Evolutionary conservation across 164 flowering plant species (phyloP).

Genomic region (Dillenia turbinata): DNA sequence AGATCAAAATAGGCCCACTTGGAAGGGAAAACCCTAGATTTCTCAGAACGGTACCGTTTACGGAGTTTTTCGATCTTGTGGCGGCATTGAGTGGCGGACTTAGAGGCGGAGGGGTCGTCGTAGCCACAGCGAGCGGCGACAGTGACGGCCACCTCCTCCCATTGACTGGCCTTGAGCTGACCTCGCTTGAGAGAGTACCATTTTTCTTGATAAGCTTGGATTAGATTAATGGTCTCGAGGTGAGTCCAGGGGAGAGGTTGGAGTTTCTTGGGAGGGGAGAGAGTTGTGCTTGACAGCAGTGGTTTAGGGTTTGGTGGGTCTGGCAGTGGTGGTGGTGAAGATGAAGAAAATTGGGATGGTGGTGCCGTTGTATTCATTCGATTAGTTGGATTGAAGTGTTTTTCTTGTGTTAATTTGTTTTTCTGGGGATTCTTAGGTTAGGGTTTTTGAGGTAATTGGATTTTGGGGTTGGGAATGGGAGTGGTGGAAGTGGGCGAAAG

Average conservation of each 20-base stretch:
- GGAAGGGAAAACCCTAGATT: slow-evolving; percentile 24
- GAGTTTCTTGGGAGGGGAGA: slow-evolving; percentile 25
- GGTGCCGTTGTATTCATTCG: too few relatives aligned
- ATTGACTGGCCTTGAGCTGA: slow-evolving; percentile 66
- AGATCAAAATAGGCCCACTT: slow-evolving; percentile 56
- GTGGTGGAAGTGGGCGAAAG: too few relatives aligned
- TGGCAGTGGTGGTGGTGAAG: slow-evolving; percentile 16
- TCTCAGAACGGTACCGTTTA: slow-evolving; percentile 72
- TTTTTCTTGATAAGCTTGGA: slow-evolving; percentile 71
- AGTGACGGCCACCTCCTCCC: slow-evolving; percentile 79
- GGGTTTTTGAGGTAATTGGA: too few relatives aligned
- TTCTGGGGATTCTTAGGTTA: too few relatives aligned
- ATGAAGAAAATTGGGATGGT: slow-evolving; percentile 3
- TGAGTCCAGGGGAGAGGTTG: slow-evolving; percentile 72
- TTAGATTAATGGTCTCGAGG: slow-evolving; percentile 64
- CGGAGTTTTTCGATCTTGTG: slow-evolving; percentile 98
- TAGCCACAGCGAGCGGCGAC: slow-evolving; percentile 70
- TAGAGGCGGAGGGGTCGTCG: slow-evolving; percentile 38
- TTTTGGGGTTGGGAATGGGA: too few relatives aligned
- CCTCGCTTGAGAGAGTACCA: slow-evolving; percentile 82
- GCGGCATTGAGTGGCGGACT: slow-evolving; percentile 82
- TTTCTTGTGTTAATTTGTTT: too few relatives aligned
- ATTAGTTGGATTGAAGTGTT: too few relatives aligned
- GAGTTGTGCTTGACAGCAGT: slow-evolving; percentile 8
- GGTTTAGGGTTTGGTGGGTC: slow-evolving; percentile 14